phyloP scores from a whole-genome alignment of 495 filamentous ascomycete genomes.

The Aspergillus hancockii region DNA sequence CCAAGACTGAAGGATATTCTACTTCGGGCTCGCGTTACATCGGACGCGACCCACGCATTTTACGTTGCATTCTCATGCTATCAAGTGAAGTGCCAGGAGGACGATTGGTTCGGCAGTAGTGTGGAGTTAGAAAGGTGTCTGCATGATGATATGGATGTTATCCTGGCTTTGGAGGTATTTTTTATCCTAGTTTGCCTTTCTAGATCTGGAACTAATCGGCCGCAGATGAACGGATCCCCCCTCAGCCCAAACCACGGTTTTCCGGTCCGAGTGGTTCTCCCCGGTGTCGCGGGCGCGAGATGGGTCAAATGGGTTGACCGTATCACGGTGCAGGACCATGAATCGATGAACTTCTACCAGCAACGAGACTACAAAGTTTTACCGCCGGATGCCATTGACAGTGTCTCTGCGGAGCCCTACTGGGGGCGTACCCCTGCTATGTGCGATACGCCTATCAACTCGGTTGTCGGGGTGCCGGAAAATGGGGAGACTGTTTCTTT shows the following conservation, averaged over 20 bases:
- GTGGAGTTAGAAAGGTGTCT: conserved; percentile 52
- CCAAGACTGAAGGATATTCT: conserved; percentile 58
- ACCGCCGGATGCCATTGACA: conserved; percentile 55
- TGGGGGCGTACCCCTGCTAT: conserved; percentile 57
- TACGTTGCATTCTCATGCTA: conserved; percentile 59
- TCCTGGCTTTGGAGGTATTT: conserved; percentile 50
- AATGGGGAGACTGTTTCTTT: conserved; percentile 36
- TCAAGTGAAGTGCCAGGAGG: conserved; percentile 51
- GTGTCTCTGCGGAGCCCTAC: conserved; percentile 48
- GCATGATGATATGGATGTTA: conserved; percentile 45
- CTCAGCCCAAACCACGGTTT: conserved; percentile 60
- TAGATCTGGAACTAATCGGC: not conserved
- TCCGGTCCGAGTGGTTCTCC: conserved; percentile 60
- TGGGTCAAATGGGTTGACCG: conserved; percentile 67
- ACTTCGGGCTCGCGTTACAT: conserved; percentile 29
- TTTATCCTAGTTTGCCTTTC: no score
- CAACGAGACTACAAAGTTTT: conserved; percentile 64
- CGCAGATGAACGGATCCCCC: conserved; percentile 58
- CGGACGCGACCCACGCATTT: conserved; percentile 15
- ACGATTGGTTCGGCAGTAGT: conserved; percentile 57
- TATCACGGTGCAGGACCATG: conserved; percentile 58
- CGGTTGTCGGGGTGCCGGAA: conserved; percentile 51
- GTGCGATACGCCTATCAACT: conserved; percentile 65
- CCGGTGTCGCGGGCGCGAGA: conserved; percentile 61
- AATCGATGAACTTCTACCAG: conserved; percentile 60